Evolutionary conservation across 768 basidiomycete species (phyloP).

Genomic region (Sistotremastrum niveocremeum): DNA sequence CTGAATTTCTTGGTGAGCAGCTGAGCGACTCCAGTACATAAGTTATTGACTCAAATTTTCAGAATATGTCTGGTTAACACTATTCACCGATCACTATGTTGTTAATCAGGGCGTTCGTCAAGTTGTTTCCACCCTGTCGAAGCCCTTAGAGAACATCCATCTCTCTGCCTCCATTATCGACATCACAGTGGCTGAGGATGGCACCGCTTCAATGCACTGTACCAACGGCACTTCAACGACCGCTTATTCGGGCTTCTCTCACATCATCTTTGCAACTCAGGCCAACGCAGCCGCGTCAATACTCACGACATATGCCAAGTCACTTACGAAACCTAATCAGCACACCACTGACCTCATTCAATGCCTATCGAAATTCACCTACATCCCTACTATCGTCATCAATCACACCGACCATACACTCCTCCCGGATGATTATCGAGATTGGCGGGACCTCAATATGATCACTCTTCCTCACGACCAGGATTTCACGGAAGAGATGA

Average conservation of each 20-base stretch:
- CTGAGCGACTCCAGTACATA: too few species aligned
- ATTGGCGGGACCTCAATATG: constrained; percentile 57
- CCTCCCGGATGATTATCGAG: constrained; percentile 34
- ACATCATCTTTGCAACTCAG: constrained; percentile 63
- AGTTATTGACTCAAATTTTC: background rate
- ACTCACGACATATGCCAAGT: constrained; percentile 31
- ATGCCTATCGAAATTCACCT: constrained; percentile 40
- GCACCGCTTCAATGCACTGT: constrained; percentile 26
- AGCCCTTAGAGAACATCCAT: constrained; percentile 32
- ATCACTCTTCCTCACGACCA: constrained; percentile 16
- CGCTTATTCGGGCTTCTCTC: constrained; percentile 38
- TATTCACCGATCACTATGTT: constrained; percentile 58
- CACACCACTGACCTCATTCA: constrained; percentile 27
- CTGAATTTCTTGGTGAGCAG: constrained; percentile 50
- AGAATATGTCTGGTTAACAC: constrained; percentile 63
- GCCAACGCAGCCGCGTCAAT: constrained; percentile 48
- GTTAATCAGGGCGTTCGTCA: constrained; percentile 44
- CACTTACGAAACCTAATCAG: constrained; percentile 18
- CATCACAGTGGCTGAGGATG: constrained; percentile 25
- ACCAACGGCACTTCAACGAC: constrained; percentile 12
- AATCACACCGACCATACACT: constrained; percentile 56
- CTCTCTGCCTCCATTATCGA: constrained; percentile 36
- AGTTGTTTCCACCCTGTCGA: constrained; percentile 38
- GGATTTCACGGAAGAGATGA: background rate
- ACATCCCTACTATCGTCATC: constrained; percentile 44